Evolutionary conservation across 23 red algal species (phyloP).

Genomic region (Gracilaria vermiculophylla): DNA sequence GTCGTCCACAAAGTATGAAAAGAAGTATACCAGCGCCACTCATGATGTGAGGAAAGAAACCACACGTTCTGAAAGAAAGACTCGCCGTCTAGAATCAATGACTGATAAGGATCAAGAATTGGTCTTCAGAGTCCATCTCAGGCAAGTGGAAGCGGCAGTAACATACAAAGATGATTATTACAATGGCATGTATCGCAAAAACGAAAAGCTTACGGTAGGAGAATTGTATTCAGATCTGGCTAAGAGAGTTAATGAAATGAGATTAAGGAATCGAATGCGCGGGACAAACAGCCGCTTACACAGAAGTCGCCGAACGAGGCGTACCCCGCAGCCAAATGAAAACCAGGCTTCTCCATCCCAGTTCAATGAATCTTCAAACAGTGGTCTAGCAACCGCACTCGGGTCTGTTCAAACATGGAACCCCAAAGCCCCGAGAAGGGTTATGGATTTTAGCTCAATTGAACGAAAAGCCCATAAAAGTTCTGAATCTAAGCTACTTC

Average conservation of each 20-base stretch:
- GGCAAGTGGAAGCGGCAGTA: slow-evolving; percentile 57
- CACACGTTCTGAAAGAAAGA: not conserved
- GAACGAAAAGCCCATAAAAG: slow-evolving; percentile 10
- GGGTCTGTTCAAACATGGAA: slow-evolving; percentile 71
- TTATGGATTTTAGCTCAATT: slow-evolving; percentile 59
- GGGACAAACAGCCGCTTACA: not conserved
- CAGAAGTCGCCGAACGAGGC: slow-evolving; percentile 36
- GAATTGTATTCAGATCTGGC: slow-evolving; percentile 49
- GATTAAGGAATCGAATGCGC: slow-evolving; percentile 21
- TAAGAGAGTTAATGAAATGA: not conserved
- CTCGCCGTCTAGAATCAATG: slow-evolving; percentile 56
- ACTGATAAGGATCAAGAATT: slow-evolving; percentile 64
- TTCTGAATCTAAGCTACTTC: not conserved
- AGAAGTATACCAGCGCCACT: not conserved
- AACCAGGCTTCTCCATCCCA: not conserved
- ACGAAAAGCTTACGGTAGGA: slow-evolving; percentile 2
- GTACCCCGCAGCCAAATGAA: not conserved
- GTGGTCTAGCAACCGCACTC: slow-evolving; percentile 40
- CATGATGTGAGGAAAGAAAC: not conserved
- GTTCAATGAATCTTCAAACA: slow-evolving; percentile 15
- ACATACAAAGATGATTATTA: slow-evolving; percentile 75
- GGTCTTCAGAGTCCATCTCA: slow-evolving; percentile 57
- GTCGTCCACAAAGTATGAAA: not conserved
- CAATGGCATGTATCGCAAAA: slow-evolving; percentile 18
- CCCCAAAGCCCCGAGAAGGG: slow-evolving; percentile 55